A percentile compares a stretch with the other conserved stretches of the same genome.
Conservation (phyloP, 495 filamentous ascomycete species). For the Penicillium coffeae region DNA sequence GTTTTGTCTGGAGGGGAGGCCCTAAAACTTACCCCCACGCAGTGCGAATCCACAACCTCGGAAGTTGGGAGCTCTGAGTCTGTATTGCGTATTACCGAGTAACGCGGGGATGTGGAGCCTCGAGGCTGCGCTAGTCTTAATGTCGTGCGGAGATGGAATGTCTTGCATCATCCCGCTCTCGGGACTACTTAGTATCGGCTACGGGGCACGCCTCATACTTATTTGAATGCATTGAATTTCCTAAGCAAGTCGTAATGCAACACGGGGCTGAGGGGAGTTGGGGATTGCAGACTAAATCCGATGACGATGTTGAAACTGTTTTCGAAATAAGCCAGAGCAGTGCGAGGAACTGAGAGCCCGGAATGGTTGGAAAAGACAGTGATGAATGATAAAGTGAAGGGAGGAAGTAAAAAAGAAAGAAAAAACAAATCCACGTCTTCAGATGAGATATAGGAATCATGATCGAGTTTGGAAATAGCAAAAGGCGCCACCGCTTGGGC, state of each 20-base stretch:
- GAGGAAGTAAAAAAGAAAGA: neutral
- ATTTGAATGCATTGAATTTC: conserved; percentile 2
- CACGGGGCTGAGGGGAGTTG: too few relatives aligned
- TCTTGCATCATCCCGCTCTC: too few relatives aligned
- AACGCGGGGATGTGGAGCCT: too few relatives aligned
- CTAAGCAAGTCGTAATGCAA: conserved; percentile 1
- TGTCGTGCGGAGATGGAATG: too few relatives aligned
- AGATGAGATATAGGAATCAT: conserved; percentile 4
- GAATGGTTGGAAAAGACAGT: neutral
- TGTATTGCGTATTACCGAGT: too few relatives aligned
- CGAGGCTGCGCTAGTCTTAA: too few relatives aligned
- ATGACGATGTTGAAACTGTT: conserved; percentile 1
- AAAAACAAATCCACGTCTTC: conserved; percentile 2
- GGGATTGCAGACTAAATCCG: too few relatives aligned
- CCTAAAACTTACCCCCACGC: too few relatives aligned
- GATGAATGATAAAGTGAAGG: neutral
- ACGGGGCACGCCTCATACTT: too few relatives aligned
- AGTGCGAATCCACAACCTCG: neutral
- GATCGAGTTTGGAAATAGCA: conserved; percentile 15
- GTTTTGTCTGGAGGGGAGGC: neutral
- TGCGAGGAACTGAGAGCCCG: neutral
- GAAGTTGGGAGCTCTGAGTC: too few relatives aligned
- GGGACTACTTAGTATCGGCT: too few relatives aligned
- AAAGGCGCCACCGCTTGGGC: too few relatives aligned
- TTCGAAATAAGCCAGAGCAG: neutral